Evolutionary conservation across 768 basidiomycete species (phyloP).

Genomic region (Trametes cingulata): DNA sequence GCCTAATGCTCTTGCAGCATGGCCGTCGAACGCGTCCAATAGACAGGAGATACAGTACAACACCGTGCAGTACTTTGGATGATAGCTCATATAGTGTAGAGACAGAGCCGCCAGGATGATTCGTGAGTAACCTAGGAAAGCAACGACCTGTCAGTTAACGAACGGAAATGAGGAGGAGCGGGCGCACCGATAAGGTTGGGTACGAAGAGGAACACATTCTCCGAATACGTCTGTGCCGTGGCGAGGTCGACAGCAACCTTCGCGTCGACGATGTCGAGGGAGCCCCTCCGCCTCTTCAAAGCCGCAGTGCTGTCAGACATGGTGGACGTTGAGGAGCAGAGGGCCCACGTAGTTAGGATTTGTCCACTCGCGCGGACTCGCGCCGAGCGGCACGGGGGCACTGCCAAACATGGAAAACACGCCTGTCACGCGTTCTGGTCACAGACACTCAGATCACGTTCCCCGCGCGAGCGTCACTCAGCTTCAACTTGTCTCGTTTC

Average conservation of each 20-base stretch:
- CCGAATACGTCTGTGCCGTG: conserved; percentile 81
- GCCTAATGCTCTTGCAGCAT: conserved; percentile 82
- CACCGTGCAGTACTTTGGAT: conserved; percentile 89
- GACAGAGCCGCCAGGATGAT: conserved; percentile 88
- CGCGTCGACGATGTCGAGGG: conserved; percentile 76
- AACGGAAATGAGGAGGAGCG: background rate
- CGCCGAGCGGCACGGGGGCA: conserved; percentile 17
- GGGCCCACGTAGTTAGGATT: conserved; percentile 21
- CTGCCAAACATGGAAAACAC: conserved; percentile 4
- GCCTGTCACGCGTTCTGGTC: conserved; percentile 12
- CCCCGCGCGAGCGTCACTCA: background rate
- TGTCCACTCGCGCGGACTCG: background rate
- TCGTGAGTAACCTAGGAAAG: conserved; percentile 75
- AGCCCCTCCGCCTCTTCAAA: conserved; percentile 45
- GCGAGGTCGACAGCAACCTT: conserved; percentile 87
- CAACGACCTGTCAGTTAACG: conserved; percentile 4
- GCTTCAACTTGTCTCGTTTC: no score
- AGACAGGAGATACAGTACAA: conserved; percentile 89
- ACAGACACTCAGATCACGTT: background rate
- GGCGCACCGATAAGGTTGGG: conserved; percentile 92
- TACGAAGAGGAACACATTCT: conserved; percentile 96
- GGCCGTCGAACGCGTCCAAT: conserved; percentile 93
- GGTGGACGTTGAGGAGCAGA: conserved; percentile 11
- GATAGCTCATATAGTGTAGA: conserved; percentile 91
- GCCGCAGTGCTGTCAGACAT: conserved; percentile 21